These are phyloP conservation scores for Diphasiastrum complanatum DNA, from an alignment of 83 land plant species.

Conservation along the genomic window DNA sequence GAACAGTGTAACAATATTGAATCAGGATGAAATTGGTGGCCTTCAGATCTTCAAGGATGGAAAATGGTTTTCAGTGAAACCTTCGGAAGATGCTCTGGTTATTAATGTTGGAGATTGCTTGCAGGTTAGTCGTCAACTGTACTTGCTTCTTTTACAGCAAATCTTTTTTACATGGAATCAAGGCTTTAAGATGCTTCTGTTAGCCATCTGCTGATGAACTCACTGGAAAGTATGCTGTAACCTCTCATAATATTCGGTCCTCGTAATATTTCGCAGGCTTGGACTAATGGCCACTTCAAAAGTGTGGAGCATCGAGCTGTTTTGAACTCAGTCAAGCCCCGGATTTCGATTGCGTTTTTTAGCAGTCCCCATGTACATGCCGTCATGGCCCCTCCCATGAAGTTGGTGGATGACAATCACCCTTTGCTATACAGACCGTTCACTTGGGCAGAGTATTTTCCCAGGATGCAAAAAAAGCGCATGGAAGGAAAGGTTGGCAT, in stretches of 20 bases:
- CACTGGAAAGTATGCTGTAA: not conserved
- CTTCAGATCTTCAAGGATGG: conserved; percentile 19
- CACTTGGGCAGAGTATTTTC: conserved; percentile 21
- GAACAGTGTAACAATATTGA: conserved; percentile 13
- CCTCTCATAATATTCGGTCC: not conserved
- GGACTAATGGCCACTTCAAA: conserved; percentile 23
- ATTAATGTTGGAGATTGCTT: conserved; percentile 25
- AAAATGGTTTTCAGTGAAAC: conserved; percentile 19
- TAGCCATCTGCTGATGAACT: not conserved
- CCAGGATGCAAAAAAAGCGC: no score
- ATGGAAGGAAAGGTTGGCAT: no score
- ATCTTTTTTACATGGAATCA: not conserved
- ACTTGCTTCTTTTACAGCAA: not conserved
- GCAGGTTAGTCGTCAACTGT: conserved; percentile 7
- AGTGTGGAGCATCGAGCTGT: conserved; percentile 28
- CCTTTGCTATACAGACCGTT: conserved; percentile 25
- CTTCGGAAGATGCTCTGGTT: conserved; percentile 9
- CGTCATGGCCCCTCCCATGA: conserved; percentile 23
- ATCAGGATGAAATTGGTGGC: conserved; percentile 19
- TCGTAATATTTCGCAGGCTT: conserved; percentile 12
- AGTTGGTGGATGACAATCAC: conserved; percentile 20
- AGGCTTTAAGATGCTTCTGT: not conserved
- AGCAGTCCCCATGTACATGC: conserved; percentile 13
- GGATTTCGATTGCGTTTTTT: conserved; percentile 21
- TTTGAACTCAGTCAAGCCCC: conserved; percentile 1